Evolutionary conservation across 805 yeast species (phyloP), one percentile per base, ranked within the genome.

Genomic region (Hyphopichia homilentoma): DNA sequence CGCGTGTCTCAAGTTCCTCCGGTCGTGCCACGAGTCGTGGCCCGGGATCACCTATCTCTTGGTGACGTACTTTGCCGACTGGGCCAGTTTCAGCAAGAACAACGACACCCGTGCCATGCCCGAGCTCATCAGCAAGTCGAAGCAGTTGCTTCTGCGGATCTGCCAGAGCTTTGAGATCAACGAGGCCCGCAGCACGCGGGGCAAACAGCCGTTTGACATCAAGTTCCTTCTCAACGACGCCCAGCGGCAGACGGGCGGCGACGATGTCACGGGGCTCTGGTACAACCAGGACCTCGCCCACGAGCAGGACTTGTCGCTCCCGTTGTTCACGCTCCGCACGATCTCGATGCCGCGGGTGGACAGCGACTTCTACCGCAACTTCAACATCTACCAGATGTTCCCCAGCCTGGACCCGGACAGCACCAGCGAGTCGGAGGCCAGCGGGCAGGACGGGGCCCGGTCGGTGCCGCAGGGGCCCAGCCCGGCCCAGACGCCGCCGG

Each of bases 21-120:
- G 25, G 12, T 7, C 22, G 14, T 32, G 33, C 15, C 29, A 35
- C n/a, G 28, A 27, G n/a, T 15, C 16, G 11, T 42, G 41, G 41
- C 43, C 41, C 26, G 42, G 42, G 11, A 22, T 41, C 16, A 13
- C 42, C 6, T 29, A 25, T 16, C 7, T 36, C 30, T 11, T 36
- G 15, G 17, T 37, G 11, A 20, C 32, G 15, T 40, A 25, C 29
- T 34, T 39, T 17, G 18, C 32, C 6, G 38, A 33, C 7, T n/a
- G n/a, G n/a, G n/a, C n/a, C n/a, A n/a, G n/a, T n/a, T n/a, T n/a
- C n/a, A n/a, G n/a, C n/a, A 28, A 24, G 11, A 25, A 29, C 11
- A 24, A 33, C 13, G n/a, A n/a, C 12, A 16, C 12, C 5, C 16
- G 20, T 8, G 11, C 17, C 11, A 16, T n/a, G 5, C 12, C 16